Conservation (phyloP, 2,329 filamentous ascomycete species). For the Lecanicillium sp. region DNA sequence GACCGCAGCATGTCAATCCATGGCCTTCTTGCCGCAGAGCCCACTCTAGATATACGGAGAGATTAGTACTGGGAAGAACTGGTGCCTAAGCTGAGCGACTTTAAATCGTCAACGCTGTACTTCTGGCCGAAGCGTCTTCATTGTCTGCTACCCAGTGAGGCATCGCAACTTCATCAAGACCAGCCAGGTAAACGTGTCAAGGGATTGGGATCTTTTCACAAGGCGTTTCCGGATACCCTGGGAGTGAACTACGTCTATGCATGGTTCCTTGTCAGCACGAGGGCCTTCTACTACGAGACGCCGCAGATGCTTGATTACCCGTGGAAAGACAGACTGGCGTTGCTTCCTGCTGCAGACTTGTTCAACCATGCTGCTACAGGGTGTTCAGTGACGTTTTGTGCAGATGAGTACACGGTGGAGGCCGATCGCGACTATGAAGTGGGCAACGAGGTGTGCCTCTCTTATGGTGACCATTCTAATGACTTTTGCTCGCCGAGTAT, state of each 20-base stretch:
- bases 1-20: conserved; percentile 54
- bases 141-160: conserved; percentile 34
- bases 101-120: conserved; percentile 22
- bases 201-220: conserved; percentile 29
- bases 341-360: conserved; percentile 60
- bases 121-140: conserved; percentile 39
- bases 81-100: conserved; percentile 4
- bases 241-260: conserved; percentile 33
- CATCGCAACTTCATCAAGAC: conserved; percentile 37
- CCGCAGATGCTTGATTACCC: conserved; percentile 27
- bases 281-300: conserved; percentile 44
- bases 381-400: conserved; percentile 43
- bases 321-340: conserved; percentile 48
- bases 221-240: conserved; percentile 19
- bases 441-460: conserved; percentile 60
- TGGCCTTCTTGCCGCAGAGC: conserved; percentile 60
- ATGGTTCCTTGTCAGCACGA: conserved; percentile 48
- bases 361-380: conserved; percentile 47
- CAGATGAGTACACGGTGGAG: conserved; percentile 43
- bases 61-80: conserved; percentile 3
- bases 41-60: conserved; percentile 31
- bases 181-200: conserved; percentile 39
- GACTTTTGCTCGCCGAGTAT: conserved; percentile 68
- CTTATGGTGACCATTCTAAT: conserved; percentile 63
- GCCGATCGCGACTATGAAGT: conserved; percentile 40